These are phyloP conservation scores for Phlyctochytrium planicorne DNA, from an alignment of 192 early-diverging fungal species.

Conservation along the genomic window DNA sequence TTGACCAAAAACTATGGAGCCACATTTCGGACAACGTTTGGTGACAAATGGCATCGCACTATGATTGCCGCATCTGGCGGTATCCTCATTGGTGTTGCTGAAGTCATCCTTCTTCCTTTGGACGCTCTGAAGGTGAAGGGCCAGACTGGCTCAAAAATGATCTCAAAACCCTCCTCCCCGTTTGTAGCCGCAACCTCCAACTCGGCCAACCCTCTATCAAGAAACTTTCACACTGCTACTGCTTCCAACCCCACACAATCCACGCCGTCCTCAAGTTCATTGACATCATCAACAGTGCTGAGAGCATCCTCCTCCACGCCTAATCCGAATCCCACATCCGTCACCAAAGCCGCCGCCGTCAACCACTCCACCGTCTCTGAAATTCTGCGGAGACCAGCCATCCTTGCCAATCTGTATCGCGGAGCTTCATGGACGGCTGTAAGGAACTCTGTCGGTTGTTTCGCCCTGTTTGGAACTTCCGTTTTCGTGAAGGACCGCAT, in stretches of 20 bases:
- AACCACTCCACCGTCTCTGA: background rate
- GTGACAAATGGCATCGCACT: conserved; percentile 83
- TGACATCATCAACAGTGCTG: background rate
- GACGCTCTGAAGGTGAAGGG: conserved; percentile 92
- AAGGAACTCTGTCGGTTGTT: conserved; percentile 90
- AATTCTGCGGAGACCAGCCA: background rate
- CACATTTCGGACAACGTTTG: conserved; percentile 68
- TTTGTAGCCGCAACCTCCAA: background rate
- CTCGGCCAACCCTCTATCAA: background rate
- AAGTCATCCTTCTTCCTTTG: conserved; percentile 85
- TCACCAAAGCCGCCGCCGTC: background rate
- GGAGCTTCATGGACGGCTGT: conserved; percentile 89
- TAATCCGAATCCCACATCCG: background rate
- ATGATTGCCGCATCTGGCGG: conserved; percentile 24
- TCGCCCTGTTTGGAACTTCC: conserved; percentile 87
- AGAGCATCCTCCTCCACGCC: background rate
- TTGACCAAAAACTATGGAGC: conserved; percentile 68
- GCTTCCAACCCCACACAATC: conserved; percentile 8
- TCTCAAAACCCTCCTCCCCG: conserved; percentile 12
- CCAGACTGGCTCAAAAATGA: conserved; percentile 72
- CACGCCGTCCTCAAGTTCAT: background rate
- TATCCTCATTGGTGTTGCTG: conserved; percentile 86
- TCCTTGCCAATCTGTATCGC: conserved; percentile 28
- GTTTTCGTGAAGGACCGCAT: conserved; percentile 87
- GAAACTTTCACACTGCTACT: conserved; percentile 8